Base-by-base conservation (phyloP, 441 rosid genomes). In the Capsella rubella region DNA sequence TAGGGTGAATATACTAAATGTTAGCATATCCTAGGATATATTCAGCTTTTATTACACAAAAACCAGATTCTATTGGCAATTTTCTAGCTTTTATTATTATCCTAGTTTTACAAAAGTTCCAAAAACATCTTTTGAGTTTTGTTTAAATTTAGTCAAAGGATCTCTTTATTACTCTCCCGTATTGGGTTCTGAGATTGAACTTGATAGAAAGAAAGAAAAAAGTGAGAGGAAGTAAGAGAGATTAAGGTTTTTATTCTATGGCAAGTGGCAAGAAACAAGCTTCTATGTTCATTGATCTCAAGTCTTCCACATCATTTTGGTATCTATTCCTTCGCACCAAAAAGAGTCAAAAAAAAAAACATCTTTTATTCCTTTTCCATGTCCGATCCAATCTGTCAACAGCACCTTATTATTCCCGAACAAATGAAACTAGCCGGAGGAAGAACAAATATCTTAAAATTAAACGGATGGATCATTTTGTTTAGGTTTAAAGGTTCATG, bases 301-400 rank as follows among this genome's bases (percentile, higher is more conserved):
- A 72, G 34, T 56, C 81, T 60, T 78, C 81, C 81, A 78, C 81
- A 72, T 78, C 81, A 78, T 52, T 72, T 21, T 72, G 35, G 81
- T 53, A 78, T 78, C 74, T 67, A 72, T 72, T 72, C 77, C 74
- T 21, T 51, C 50, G 5, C 21, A 14, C 2, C 5, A 58, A 43
- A 57, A 43, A 66, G 58, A 59, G 73, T 77, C 80, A 77, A 77
- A 77, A 6, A 60, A 77, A 77, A 77, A 60, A 72, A 67, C 70
- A 59, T 78, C 64, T 65, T 67, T 52, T 43, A 64, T 42, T 43
- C 8, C 74, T 60, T 66, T 67, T 39, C 4, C 59, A 13, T 67
- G 80, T 77, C 80, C 72, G 57, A 58, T 64, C 67, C 57, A 52
- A 71, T 77, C 80, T 77, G 76, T 71, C 69, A 71, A 65, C 80